Conservation (phyloP, 768 basidiomycete species). For the Panaeolus cyanescens region DNA sequence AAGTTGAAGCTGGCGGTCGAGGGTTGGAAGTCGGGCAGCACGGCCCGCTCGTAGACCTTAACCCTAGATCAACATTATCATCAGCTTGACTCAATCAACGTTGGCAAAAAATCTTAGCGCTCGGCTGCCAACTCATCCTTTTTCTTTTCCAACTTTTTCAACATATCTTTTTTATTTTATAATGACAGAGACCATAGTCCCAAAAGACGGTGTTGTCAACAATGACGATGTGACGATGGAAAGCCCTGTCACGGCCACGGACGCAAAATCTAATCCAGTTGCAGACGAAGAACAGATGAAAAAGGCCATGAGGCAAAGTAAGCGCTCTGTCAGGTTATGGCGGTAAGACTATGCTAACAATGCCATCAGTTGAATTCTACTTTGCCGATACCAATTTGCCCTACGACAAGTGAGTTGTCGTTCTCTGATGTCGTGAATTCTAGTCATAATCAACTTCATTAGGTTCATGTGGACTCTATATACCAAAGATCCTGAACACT, state of each 20-base stretch:
- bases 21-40: background rate
- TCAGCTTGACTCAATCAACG: conserved; percentile 5
- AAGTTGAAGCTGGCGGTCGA: background rate
- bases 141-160: conserved; percentile 10
- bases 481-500: conserved; percentile 79
- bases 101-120: conserved; percentile 21
- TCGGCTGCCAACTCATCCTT: conserved; percentile 8
- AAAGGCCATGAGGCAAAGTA: conserved; percentile 60
- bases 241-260: conserved; percentile 22
- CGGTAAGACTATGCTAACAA: background rate
- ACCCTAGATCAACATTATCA: conserved; percentile 15
- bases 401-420: conserved; percentile 67
- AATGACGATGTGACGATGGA: conserved; percentile 6
- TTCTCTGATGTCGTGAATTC: background rate
- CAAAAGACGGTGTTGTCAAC: conserved; percentile 23
- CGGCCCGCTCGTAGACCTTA: conserved; percentile 11
- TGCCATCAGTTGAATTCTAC: conserved; percentile 84
- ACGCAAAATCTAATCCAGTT: background rate
- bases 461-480: conserved; percentile 97
- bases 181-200: background rate
- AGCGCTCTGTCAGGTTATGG: conserved; percentile 16
- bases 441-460: conserved; percentile 1
- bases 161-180: background rate
- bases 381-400: conserved; percentile 97
- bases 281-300: conserved; percentile 37